These are phyloP conservation scores for Tolypocladium album DNA, from an alignment of 2,329 filamentous ascomycete species.

Conservation along the genomic window DNA sequence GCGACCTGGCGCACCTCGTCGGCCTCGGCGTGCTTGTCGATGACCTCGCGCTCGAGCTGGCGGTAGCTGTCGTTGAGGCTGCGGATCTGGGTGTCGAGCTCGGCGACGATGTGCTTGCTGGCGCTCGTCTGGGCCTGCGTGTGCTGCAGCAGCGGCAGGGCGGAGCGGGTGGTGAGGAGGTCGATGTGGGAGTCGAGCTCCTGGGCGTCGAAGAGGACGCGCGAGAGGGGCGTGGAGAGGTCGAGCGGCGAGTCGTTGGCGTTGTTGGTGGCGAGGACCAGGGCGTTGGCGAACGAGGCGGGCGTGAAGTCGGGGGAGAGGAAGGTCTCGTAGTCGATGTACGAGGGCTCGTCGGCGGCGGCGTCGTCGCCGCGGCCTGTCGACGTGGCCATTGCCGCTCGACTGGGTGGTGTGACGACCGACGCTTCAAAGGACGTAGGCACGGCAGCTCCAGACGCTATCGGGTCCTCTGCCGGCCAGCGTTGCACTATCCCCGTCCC, in stretches of 20 bases:
- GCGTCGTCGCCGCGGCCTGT: background rate
- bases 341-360: slow-evolving; percentile 57
- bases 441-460: background rate
- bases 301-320: slow-evolving; percentile 75
- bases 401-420: background rate
- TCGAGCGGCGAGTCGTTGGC: slow-evolving; percentile 81
- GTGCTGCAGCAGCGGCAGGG: slow-evolving; percentile 69
- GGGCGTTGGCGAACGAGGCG: slow-evolving; percentile 72
- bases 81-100: slow-evolving; percentile 70
- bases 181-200: slow-evolving; percentile 97
- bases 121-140: slow-evolving; percentile 65
- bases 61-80: slow-evolving; percentile 76
- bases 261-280: slow-evolving; percentile 88
- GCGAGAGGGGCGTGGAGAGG: slow-evolving; percentile 84
- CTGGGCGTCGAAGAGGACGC: slow-evolving; percentile 91
- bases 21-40: slow-evolving; percentile 74
- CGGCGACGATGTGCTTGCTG: slow-evolving; percentile 59
- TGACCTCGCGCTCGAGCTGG: slow-evolving; percentile 76
- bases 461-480: background rate
- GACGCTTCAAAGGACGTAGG: background rate
- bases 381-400: background rate
- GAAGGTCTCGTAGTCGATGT: slow-evolving; percentile 94
- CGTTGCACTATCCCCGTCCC: background rate
- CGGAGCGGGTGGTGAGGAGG: slow-evolving; percentile 72
- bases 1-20: slow-evolving; percentile 72